Evolutionary conservation across 805 yeast genomes (phyloP), one percentile per base, ranked within the genome.

Genomic region (Candida krabiensis): DNA sequence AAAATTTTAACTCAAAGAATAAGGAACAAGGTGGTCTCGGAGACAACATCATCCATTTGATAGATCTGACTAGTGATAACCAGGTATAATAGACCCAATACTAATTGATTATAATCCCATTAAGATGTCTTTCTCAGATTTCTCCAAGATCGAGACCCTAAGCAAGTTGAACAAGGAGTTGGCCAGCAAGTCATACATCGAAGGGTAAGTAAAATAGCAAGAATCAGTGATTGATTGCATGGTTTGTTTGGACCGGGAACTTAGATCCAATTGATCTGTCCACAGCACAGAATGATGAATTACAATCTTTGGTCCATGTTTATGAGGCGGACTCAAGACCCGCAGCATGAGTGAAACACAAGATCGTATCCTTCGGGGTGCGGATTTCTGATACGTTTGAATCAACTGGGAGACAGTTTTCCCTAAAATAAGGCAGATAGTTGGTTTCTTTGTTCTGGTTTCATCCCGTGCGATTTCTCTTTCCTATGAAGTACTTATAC

Each of bases 281-380:
- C n/a, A n/a, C n/a, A n/a, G n/a, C n/a, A n/a, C n/a, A n/a, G n/a
- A 28, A 28, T 43, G 47, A 46, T 46, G 50, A 43, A 43, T 30
- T 28, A 34, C 38, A 74, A 59, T 60, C 66, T 62, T 83, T 86
- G 95, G 95, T 86, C 95, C 95, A 90, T 86, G 95, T 86, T 86
- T 83, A 83, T 79, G 95, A 87, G 86, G 89, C 82, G 95, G 87
- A 72, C 70, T 82, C 78, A 85, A 85, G 91, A 83, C 95, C 95
- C 90, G 83, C 86, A 81, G 80, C 58, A 82, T 87, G 95, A 86
- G 90, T 85, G 86, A 80, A 80, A 83, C 69, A 52, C 44, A 47
- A 60, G 61, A 53, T 50, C 52, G 48, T 49, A 50, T 46, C 52
- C 71, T 55, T 68, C 66, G 66, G 50, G 56, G 59, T 58, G 62